Base-by-base conservation (phyloP, 352 stramenopile genomes). In the Globisporangium parvum region DNA sequence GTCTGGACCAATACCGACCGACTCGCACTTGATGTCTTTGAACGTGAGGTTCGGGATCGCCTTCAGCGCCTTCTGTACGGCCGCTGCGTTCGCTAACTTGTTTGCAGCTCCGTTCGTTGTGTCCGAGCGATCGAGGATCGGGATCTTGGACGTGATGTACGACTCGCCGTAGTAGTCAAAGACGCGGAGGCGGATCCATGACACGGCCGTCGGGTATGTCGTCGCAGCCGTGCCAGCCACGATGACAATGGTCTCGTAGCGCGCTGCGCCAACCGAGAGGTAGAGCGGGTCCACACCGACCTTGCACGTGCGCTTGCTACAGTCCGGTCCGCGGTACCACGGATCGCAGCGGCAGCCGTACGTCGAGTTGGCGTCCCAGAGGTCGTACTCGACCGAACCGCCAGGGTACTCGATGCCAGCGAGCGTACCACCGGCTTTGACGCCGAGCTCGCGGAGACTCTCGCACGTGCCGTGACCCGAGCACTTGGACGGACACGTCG, bases 261-360 rank as follows among this genome's bases (percentile, higher is more conserved):
- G 69, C 0, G 78, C 62, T 0, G 55, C 66, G 0, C 79, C 79
- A 0, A 52, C 63, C 0, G 73, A 64, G 18, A 85, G 26, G 35
- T 74, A 91, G 41, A 91, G 69, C 24, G 81, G 81, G 40, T 91
- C 81, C 1, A 89, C 68, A 3, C 81, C 81, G 45, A 88, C 69
- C 39, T 89, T 88, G 65, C 81, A 91, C 12, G 55, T 72, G 18
- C 75, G 77, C 31, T 73, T 62, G 23, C 45, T 69, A 69, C 92
- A 98, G 59, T 96, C 88, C 0, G 93, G 59, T 1, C 93, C 92
- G 21, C 63, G 69, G 66, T 87, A 98, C 65, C 88, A 91, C 37
- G 82, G 73, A 33, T 97, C 87, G 63, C 91, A 98, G 12, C 79
- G 87, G 60, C 91, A 98, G 21, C 85, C 86, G 47, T 96, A 88